Evolutionary conservation across 306 rosid species (phyloP), one percentile per base, ranked within the genome.

Genomic region (Cucurbita argyrosperma): DNA sequence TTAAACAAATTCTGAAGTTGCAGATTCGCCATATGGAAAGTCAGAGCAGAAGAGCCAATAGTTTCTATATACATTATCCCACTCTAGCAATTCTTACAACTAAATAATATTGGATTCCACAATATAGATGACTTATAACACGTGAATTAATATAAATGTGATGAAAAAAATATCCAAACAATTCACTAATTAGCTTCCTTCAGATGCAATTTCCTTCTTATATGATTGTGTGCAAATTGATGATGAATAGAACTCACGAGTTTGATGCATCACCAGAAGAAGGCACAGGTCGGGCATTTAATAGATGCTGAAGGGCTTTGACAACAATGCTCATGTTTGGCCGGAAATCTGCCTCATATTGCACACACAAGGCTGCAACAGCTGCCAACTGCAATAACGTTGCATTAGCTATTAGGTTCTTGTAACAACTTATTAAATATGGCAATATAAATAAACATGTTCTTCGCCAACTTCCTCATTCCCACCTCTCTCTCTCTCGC

Each of bases 311-410:
- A 43, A 70, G 74, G 13, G 74, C 74, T 70, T 70, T 70, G 60
- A 70, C 58, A 50, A 70, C 74, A 35, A 70, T 70, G 74, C 74
- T 70, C 74, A 70, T 70, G 74, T 70, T 69, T 49, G 74, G 74
- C 57, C 57, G 74, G 57, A 70, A 70, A 70, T 70, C 74, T 49
- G 74, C 47, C 60, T 70, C 74, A 15, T 70, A 70, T n/a, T 70
- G 74, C 74, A 70, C 74, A 16, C 74, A 70, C 45, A 50, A 35
- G 30, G 74, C 74, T 38, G 74, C 74, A 50, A 70, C 74, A 50
- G 74, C 74, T 50, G 74, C 74, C 39, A 70, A 50, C 74, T 70
- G 60, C 74, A 70, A 51, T 70, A 16, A 70, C 35, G 46, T 49
- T 50, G 74, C 58, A 47, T 46, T 43, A 21, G 39, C 12, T 21